These are phyloP conservation scores for Microdochium bolleyi DNA, from an alignment of 2,329 filamentous ascomycete species.

Conservation along the genomic window DNA sequence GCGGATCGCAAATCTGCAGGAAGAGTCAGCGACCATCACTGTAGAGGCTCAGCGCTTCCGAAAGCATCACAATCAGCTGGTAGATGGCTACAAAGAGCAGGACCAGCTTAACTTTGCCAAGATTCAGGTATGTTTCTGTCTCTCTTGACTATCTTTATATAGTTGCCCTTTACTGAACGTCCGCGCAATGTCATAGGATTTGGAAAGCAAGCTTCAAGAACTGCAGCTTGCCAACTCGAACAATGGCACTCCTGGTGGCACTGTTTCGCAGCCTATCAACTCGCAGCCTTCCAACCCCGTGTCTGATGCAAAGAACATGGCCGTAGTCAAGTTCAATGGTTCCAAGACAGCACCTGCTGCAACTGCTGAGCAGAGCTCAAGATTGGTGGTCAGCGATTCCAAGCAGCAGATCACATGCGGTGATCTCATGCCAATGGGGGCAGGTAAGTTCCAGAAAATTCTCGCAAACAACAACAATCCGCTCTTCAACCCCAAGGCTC, in stretches of 20 bases:
- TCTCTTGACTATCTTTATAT: too few relatives aligned
- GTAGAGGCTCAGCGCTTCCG: neutral
- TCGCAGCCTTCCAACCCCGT: neutral
- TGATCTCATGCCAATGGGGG: too few relatives aligned
- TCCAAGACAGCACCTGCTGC: neutral
- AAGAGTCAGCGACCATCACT: neutral
- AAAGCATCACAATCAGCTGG: neutral
- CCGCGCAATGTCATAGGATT: too few relatives aligned
- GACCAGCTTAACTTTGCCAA: neutral
- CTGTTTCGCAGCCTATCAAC: neutral
- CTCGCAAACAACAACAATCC: neutral
- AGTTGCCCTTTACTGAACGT: too few relatives aligned
- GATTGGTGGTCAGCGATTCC: too few relatives aligned
- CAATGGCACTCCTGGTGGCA: too few relatives aligned
- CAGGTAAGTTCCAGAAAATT: neutral
- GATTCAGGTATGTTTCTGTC: neutral
- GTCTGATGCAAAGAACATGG: neutral
- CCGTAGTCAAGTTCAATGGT: neutral
- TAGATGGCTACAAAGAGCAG: neutral
- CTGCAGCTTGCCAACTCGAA: too few relatives aligned
- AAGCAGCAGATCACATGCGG: too few relatives aligned
- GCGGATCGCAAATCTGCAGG: neutral
- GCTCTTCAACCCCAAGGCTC: neutral
- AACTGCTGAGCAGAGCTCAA: too few relatives aligned
- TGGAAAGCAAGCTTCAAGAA: too few relatives aligned